A percentile compares a stretch with the other conserved stretches of the same genome.
These are phyloP conservation scores for Trichoderma reesei DNA, from an alignment of 495 filamentous ascomycete genomes.

Conservation along the genomic window DNA sequence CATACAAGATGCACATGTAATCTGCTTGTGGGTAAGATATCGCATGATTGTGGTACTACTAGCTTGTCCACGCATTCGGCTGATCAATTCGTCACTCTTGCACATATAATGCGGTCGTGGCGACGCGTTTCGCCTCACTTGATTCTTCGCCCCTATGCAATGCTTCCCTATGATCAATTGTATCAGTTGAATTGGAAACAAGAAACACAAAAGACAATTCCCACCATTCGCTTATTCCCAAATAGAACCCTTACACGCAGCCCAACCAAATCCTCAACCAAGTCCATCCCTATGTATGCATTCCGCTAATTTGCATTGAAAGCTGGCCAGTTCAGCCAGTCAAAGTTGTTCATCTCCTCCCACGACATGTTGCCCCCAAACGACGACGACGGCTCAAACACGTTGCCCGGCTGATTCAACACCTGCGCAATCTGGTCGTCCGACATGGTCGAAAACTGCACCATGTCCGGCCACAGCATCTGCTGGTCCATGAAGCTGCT, in stretches of 20 bases:
- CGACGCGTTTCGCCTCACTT: too few relatives aligned
- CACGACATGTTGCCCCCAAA: constrained; percentile 42
- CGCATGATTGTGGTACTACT: too few relatives aligned
- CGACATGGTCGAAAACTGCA: constrained; percentile 60
- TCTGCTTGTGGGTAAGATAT: too few relatives aligned
- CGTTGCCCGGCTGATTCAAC: constrained; percentile 47
- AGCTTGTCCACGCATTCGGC: too few relatives aligned
- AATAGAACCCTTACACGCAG: background rate
- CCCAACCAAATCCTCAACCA: background rate
- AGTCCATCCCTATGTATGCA: background rate
- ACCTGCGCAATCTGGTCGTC: constrained; percentile 55
- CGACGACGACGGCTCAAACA: constrained; percentile 40
- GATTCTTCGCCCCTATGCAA: too few relatives aligned
- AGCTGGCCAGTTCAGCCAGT: constrained; percentile 50
- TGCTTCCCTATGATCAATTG: too few relatives aligned
- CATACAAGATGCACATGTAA: too few relatives aligned
- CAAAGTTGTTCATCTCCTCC: constrained; percentile 46
- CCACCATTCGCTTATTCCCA: background rate
- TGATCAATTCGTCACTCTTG: too few relatives aligned
- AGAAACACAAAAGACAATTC: background rate
- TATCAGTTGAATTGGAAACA: background rate
- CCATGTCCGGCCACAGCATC: constrained; percentile 38
- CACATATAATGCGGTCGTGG: too few relatives aligned
- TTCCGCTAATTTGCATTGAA: constrained; percentile 17
- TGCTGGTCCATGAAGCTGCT: constrained; percentile 11